Base-by-base conservation (phyloP, 257 asterid species). In the Ajuga chamaepitys region DNA sequence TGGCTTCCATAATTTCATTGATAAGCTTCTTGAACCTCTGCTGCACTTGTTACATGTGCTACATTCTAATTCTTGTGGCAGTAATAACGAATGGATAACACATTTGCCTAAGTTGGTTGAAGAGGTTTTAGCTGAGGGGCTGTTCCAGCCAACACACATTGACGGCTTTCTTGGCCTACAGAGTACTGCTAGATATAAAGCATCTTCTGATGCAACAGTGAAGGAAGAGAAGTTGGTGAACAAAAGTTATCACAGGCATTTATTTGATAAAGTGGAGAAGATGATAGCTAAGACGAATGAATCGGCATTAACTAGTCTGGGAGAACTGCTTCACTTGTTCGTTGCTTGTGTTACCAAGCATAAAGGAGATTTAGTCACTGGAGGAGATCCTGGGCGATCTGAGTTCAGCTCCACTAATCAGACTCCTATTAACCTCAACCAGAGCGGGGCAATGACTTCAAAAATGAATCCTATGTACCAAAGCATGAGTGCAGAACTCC, bases 191-290 rank as follows among this genome's bases (percentile, higher is more conserved):
- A 84, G 74, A 72, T 89, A 83, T 72, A 80, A 50, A 79, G 73
- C 69, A 59, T 59, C 71, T 37, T 86, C 77, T 56, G 86, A 81
- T 63, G 82, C 54, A 62, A 57, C 81, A 51, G 20, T 63, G 38
- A 78, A 75, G 70, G 91, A 78, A 64, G 85, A 74, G 59, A 80
- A 70, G 55, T 9, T 64, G 41, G 87, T 68, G 70, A 82, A 77
- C 75, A 93, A 78, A 82, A 87, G 98, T 81, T 93, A 93, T 74
- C 98, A 86, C 48, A 84, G 95, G 58, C 94, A 89, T 76, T 74
- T 93, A 17, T 89, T 93, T 71, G 91, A 87, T 80, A 79, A 80
- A 75, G 76, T 93, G 85, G 95, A 80, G 83, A 81, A 84, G 75
- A 81, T 82, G 13, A 81, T 87, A 56, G 77, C 85, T 6, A 58